phyloP scores from a whole-genome alignment of 2,329 filamentous ascomycete genomes.

The Penicillium sp. region DNA sequence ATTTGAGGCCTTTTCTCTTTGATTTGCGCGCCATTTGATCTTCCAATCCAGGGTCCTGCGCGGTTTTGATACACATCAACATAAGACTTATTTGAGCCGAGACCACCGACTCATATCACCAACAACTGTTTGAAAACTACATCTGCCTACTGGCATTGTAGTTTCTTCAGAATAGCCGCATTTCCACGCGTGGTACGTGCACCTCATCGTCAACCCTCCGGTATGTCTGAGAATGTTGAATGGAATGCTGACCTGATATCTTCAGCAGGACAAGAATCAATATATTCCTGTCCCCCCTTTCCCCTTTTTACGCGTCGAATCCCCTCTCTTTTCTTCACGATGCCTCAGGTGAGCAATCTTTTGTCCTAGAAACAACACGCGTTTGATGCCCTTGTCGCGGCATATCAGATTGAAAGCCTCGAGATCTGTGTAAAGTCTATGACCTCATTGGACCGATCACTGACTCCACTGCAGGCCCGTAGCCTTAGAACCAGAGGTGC shows the following conservation, averaged over 20 bases:
- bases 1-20: slow-evolving; percentile 12
- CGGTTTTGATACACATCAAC: slow-evolving; percentile 25
- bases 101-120: slow-evolving; percentile 27
- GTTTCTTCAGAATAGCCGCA: slow-evolving; percentile 25
- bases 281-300: slow-evolving; percentile 27
- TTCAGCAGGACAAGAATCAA: slow-evolving; percentile 29
- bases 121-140: slow-evolving; percentile 18
- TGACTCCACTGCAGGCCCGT: slow-evolving; percentile 56
- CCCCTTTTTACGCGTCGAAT: slow-evolving; percentile 22
- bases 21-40: slow-evolving; percentile 19
- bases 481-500: slow-evolving; percentile 70
- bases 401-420: background rate
- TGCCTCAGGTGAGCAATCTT: slow-evolving; percentile 55
- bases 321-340: slow-evolving; percentile 40
- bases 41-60: slow-evolving; percentile 25
- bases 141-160: slow-evolving; percentile 22
- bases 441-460: slow-evolving; percentile 3
- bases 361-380: slow-evolving; percentile 23
- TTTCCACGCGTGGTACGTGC: slow-evolving; percentile 42
- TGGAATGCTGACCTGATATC: slow-evolving; percentile 39
- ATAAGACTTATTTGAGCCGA: slow-evolving; percentile 25
- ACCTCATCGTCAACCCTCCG: slow-evolving; percentile 27
- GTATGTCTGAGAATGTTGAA: slow-evolving; percentile 33
- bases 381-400: slow-evolving; percentile 5
- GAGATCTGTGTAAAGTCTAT: background rate